phyloP scores from a whole-genome alignment of 805 yeast species.

The Starmerella scarabaei region DNA sequence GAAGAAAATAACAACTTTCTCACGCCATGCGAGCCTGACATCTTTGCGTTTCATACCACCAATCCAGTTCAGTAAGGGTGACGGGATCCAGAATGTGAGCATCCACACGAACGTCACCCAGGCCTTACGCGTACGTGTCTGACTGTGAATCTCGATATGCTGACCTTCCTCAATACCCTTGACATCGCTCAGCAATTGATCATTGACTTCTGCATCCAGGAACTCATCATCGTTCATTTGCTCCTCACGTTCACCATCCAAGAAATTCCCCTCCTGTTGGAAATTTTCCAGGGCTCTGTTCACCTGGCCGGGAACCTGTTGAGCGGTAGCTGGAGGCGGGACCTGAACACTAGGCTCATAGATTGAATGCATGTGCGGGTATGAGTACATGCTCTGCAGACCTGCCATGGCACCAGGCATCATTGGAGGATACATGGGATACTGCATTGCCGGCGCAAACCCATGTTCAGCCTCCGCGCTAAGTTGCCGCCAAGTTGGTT shows the following conservation, averaged over 20 bases:
- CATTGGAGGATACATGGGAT: not conserved
- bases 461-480: slow-evolving; percentile 19
- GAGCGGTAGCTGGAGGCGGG: slow-evolving; percentile 9
- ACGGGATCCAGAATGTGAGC: slow-evolving; percentile 33
- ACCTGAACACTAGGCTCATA: slow-evolving; percentile 8
- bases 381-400: not conserved
- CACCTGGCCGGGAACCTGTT: slow-evolving; percentile 15
- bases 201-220: slow-evolving; percentile 14
- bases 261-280: not conserved
- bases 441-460: not conserved
- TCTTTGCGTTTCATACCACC: slow-evolving; percentile 32
- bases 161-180: slow-evolving; percentile 27
- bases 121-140: slow-evolving; percentile 24
- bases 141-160: slow-evolving; percentile 24
- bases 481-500: slow-evolving; percentile 29
- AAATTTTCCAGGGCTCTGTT: slow-evolving; percentile 6
- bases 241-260: slow-evolving; percentile 25
- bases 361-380: not conserved
- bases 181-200: slow-evolving; percentile 15
- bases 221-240: slow-evolving; percentile 25
- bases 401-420: not conserved
- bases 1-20: slow-evolving; percentile 29
- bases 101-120: slow-evolving; percentile 33
- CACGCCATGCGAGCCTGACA: slow-evolving; percentile 34
- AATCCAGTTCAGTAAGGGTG: slow-evolving; percentile 25